Evolutionary conservation across 169 alveolate genomes (phyloP).

Genomic region (Cryptosporidium tyzzeri): DNA sequence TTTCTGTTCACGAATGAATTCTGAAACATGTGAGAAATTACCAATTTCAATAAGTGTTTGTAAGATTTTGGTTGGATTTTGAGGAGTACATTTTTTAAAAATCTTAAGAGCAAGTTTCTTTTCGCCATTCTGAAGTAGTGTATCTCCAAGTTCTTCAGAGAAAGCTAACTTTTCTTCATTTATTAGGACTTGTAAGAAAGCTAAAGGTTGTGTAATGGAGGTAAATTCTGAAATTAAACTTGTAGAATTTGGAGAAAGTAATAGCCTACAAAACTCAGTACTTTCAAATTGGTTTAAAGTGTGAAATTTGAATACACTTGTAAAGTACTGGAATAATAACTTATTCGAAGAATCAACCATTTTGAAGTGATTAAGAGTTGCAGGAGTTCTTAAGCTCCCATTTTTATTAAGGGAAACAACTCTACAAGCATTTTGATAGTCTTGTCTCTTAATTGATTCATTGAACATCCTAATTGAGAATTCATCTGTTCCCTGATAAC

Average conservation of each 20-base stretch:
- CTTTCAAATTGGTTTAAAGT: conserved; percentile 96
- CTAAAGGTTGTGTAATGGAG: conserved; percentile 6
- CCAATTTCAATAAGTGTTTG: conserved; percentile 94
- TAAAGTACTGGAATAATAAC: conserved; percentile 95
- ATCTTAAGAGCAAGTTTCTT: conserved; percentile 93
- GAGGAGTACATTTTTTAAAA: conserved; percentile 84
- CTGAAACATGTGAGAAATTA: conserved; percentile 90
- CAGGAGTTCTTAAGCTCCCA: conserved; percentile 93
- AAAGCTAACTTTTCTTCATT: conserved; percentile 96
- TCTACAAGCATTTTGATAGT: conserved; percentile 95
- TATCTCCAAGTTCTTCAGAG: conserved; percentile 97
- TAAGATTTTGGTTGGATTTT: conserved; percentile 92
- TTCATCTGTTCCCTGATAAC: conserved; percentile 93
- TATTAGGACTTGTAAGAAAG: conserved; percentile 95
- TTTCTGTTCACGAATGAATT: conserved; percentile 74
- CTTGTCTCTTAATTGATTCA: conserved; percentile 87
- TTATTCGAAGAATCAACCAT: conserved; percentile 89
- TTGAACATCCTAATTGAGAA: conserved; percentile 89
- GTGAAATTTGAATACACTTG: conserved; percentile 95
- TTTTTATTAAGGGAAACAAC: conserved; percentile 95
- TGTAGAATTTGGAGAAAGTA: conserved; percentile 91
- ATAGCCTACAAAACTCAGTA: conserved; percentile 96
- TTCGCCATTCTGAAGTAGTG: conserved; percentile 89
- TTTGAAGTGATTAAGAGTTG: conserved; percentile 94
- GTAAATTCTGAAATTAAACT: conserved; percentile 77